Base-by-base conservation (phyloP, 768 basidiomycete species). In the Rhizopogon rudus region DNA sequence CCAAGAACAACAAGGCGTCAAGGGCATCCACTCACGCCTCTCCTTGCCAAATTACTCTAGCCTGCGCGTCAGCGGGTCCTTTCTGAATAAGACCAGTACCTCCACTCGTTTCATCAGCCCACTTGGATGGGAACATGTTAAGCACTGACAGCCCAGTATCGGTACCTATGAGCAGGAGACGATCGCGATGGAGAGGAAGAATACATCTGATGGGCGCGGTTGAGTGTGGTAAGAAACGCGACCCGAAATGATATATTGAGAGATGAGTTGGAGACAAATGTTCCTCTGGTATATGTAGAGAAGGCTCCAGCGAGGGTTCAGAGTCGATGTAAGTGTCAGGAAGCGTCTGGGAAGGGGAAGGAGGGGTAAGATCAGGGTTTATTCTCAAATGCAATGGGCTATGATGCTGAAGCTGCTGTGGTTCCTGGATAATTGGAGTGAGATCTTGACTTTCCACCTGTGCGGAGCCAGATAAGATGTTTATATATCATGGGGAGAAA, bases 141-240 rank as follows among this genome's bases (percentile, higher is more conserved):
- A 93, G 70, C 6, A 93, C 89, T 1, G 87, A 89, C 25, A 93
- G 77, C 2, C 91, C 91, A 55, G 84, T 78, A 58, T 90, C 86
- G 54, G 88, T 87, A 3, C 91, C 91, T 28, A 93, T 80, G 12
- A 93, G 79, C n/a, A 93, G 54, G 40, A 89, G 67, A 51, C 77
- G 76, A 58, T 88, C 82, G 17, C 78, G 78, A 40, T 82, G 72
- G 20, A 93, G 64, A 7, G 91, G 89, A 33, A 93, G 76, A 10
- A 92, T 67, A 67, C 87, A 87, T 53, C 84, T 82, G 57, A 93
- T 93, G 33, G 80, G 88, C 0, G 81, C 77, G 2, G 81, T 87
- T 14, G 90, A 73, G 62, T 93, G 91, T 10, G 91, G 91, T 35
- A 93, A 75, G 66, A 93, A 93, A 14, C 91, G 81, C 17, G 91